Percentiles rank a stretch among this genome's conserved stretches.
Conservation (phyloP, 2,329 filamentous ascomycete genomes). For the Pseudopithomyces maydicus region DNA sequence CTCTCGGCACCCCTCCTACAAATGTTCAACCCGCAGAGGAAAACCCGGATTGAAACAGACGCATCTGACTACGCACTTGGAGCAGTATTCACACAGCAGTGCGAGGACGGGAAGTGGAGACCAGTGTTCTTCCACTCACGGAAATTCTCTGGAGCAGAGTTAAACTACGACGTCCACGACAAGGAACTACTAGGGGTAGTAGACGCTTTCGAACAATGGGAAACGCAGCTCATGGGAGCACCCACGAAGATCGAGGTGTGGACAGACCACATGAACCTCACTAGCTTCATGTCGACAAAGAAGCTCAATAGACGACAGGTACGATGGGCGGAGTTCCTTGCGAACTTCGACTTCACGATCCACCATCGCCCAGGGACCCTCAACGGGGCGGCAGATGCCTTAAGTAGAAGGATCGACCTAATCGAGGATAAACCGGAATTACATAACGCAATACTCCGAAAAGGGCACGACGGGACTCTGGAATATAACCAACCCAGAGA, state of each 20-base stretch:
- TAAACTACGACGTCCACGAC: constrained; percentile 22
- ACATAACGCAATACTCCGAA: background rate
- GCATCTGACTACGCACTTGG: constrained; percentile 1
- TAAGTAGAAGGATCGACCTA: background rate
- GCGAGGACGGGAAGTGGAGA: constrained; percentile 18
- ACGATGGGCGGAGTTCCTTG: background rate
- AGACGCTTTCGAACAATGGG: background rate
- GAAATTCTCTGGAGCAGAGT: constrained; percentile 2
- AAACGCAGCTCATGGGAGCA: background rate
- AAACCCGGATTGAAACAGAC: background rate
- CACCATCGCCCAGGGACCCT: background rate
- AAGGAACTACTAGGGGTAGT: background rate
- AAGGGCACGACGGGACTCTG: background rate
- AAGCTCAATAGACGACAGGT: background rate
- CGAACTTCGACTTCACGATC: background rate
- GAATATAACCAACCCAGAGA: background rate
- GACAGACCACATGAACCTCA: background rate
- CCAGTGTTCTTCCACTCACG: constrained; percentile 26
- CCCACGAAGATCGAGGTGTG: background rate
- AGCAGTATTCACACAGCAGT: background rate
- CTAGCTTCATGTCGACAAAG: background rate
- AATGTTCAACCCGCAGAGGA: background rate
- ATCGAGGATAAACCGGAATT: background rate
- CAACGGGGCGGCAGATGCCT: background rate
- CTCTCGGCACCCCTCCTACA: background rate